Base-by-base conservation (phyloP, 306 rosid genomes). In the Corylus avellana region DNA sequence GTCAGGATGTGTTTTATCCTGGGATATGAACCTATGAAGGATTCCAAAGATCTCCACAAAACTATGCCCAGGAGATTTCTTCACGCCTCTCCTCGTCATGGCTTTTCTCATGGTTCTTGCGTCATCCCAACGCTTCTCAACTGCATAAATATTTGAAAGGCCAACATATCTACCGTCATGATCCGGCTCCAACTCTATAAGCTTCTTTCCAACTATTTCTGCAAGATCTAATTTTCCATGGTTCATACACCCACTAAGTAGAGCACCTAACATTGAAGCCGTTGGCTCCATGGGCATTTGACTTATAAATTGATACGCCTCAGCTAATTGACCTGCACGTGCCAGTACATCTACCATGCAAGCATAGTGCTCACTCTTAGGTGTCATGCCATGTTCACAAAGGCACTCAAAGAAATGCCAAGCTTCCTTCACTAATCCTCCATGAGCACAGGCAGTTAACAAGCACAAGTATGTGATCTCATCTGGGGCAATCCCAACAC, bases 91-190 rank as follows among this genome's bases (percentile, higher is more conserved):
- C 79, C 75, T 87, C 82, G 85, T 87, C 94, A 93, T 93, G 70
- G 88, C 84, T 87, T 89, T 86, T 81, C 97, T 84, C 84, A 84
- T 78, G 80, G 81, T 88, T 87, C 85, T 87, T 18, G 91, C 89
- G 70, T 89, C 96, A 78, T 88, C 93, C 96, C 96, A 91, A 47
- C 89, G 88, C 77, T 86, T 91, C 66, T 46, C 86, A 70, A 81
- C 87, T 1, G 92, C 94, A 81, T 84, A 91, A 58, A 82, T 86
- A 87, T 91, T 93, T 42, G 97, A 85, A 49, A 91, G 79, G 48
- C 96, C 96, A 71, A 91, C 66, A 84, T 91, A 91, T 83, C 94
- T 88, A 67, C 96, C 97, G 81, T 93, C 97, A 79, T 88, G 92
- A 79, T 88, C 71, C 37, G 94, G 96, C 80, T 91, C 92, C 25